Percentiles rank a stretch among this genome's conserved stretches.
phyloP scores from a whole-genome alignment of 2,329 filamentous ascomycete genomes.

The Diaporthe sp. region DNA sequence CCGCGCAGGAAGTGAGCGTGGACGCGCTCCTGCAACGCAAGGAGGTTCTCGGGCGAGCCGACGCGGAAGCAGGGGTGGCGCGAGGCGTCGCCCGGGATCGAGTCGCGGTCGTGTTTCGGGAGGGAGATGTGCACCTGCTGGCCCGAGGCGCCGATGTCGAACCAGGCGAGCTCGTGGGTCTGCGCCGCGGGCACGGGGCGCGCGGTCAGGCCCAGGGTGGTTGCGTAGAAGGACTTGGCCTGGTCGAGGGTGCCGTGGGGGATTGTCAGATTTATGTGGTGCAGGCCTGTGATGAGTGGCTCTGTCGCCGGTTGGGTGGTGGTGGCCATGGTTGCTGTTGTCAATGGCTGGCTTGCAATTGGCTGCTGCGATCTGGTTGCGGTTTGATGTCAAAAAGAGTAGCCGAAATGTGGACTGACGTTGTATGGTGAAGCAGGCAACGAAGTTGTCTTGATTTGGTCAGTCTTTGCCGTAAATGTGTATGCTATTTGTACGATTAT shows the following conservation, averaged over 20 bases:
- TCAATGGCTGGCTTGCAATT: background rate
- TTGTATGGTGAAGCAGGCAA: background rate
- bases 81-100: constrained; percentile 51
- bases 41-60: constrained; percentile 60
- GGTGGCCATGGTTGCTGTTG: background rate
- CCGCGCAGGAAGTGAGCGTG: constrained; percentile 65
- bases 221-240: constrained; percentile 68
- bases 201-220: constrained; percentile 67
- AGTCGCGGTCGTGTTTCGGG: constrained; percentile 53
- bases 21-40: constrained; percentile 61
- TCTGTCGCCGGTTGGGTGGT: constrained; percentile 41
- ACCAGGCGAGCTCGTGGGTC: constrained; percentile 68
- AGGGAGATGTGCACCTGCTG: constrained; percentile 71
- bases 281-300: constrained; percentile 64
- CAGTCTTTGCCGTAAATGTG: background rate
- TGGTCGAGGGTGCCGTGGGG: constrained; percentile 64
- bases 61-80: constrained; percentile 73
- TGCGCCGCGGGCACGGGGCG: constrained; percentile 67
- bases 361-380: background rate
- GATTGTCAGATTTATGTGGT: constrained; percentile 72
- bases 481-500: background rate
- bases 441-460: too few species aligned
- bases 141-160: constrained; percentile 67
- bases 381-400: background rate
- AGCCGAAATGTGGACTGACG: background rate